These are phyloP conservation scores for Leccinum longicurvipes DNA, from an alignment of 768 basidiomycete genomes.

Conservation along the genomic window DNA sequence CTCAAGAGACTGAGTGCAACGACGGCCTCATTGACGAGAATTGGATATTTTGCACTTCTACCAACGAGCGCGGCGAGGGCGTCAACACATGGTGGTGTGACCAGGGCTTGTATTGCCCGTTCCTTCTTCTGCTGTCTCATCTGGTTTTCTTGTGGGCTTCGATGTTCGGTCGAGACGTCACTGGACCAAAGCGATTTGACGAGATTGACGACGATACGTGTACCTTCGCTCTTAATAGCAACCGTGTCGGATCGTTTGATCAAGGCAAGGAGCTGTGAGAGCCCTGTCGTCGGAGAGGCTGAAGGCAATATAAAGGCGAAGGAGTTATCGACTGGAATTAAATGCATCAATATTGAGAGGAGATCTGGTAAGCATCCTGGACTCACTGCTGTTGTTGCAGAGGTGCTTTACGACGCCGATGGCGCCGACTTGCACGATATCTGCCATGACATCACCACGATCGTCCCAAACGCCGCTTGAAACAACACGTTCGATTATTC, in stretches of 20 bases:
- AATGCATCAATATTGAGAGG: constrained; percentile 28
- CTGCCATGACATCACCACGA: constrained; percentile 73
- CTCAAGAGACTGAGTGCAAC: constrained; percentile 79
- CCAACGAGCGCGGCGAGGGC: constrained; percentile 70
- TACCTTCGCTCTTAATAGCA: constrained; percentile 84
- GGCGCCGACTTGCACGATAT: constrained; percentile 82
- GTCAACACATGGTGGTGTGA: constrained; percentile 51
- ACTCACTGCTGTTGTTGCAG: constrained; percentile 70
- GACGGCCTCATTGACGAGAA: constrained; percentile 86
- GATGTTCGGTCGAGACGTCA: constrained; percentile 34
- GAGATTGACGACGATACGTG: constrained; percentile 83
- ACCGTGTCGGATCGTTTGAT: constrained; percentile 76
- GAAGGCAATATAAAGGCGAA: constrained; percentile 50
- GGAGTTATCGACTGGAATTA: constrained; percentile 41
- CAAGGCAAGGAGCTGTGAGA: constrained; percentile 71
- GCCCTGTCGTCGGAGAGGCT: constrained; percentile 41
- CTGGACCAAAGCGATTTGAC: constrained; percentile 73
- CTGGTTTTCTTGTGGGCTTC: constrained; percentile 32
- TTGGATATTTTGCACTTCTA: constrained; percentile 74
- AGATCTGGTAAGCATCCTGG: neutral
- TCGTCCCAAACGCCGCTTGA: constrained; percentile 67
- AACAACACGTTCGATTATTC: constrained; percentile 59
- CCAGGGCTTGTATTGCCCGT: constrained; percentile 49
- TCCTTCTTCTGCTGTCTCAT: constrained; percentile 49
- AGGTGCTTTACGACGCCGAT: constrained; percentile 90